These are phyloP conservation scores for Cryphonectria japonica DNA, from an alignment of 2,329 filamentous ascomycete genomes.

Conservation along the genomic window DNA sequence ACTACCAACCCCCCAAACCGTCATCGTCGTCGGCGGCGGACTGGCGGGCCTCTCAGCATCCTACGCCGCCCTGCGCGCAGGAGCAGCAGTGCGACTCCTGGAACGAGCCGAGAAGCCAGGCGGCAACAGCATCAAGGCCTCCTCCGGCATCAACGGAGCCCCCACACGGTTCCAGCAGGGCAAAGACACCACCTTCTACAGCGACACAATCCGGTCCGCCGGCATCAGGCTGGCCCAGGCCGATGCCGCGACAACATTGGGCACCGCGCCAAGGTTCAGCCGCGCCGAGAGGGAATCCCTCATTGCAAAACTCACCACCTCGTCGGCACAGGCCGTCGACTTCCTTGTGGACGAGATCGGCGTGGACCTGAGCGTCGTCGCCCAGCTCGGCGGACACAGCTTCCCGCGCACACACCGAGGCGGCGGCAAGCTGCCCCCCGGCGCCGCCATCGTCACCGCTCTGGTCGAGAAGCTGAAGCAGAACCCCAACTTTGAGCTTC, in stretches of 20 bases:
- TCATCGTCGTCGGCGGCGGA: slow-evolving; percentile 67
- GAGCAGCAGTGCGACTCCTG: slow-evolving; percentile 58
- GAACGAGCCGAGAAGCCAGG: slow-evolving; percentile 64
- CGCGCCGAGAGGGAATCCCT: slow-evolving; percentile 45
- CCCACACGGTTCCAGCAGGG: slow-evolving; percentile 59
- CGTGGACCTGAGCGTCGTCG: slow-evolving; percentile 62
- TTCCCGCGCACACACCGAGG: slow-evolving; percentile 61
- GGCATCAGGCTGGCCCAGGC: slow-evolving; percentile 46
- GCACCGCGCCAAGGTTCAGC: not conserved
- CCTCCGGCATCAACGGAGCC: slow-evolving; percentile 67
- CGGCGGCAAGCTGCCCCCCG: slow-evolving; percentile 58
- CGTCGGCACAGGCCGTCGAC: slow-evolving; percentile 50
- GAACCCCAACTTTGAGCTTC: slow-evolving; percentile 54
- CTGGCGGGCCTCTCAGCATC: slow-evolving; percentile 66
- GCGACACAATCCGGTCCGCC: slow-evolving; percentile 61
- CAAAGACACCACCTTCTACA: slow-evolving; percentile 48
- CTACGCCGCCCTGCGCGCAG: slow-evolving; percentile 56
- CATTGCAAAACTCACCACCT: slow-evolving; percentile 53
- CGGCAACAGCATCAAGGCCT: slow-evolving; percentile 69
- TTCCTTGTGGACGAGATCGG: slow-evolving; percentile 62
- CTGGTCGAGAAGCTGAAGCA: slow-evolving; percentile 56
- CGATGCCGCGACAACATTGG: slow-evolving; percentile 25
- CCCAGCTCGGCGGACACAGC: slow-evolving; percentile 63
- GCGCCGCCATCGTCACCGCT: slow-evolving; percentile 60
- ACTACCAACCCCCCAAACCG: slow-evolving; percentile 34